Conservation (phyloP, 257 asterid genomes). For the Anisodus acutangulus region DNA sequence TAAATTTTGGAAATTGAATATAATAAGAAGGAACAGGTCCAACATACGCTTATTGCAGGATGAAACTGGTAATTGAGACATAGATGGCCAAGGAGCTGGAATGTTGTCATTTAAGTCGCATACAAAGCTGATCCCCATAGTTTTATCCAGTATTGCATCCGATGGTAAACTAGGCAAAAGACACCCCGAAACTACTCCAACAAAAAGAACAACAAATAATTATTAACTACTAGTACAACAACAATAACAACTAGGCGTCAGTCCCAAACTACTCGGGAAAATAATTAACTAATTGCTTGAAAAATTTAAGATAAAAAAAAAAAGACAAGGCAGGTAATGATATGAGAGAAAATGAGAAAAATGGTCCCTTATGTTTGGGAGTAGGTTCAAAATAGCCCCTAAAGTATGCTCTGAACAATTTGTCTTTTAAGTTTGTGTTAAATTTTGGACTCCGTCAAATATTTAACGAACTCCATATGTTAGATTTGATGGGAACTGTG, state of each 20-base stretch:
- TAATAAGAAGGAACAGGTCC: not conserved
- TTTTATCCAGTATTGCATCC: slow-evolving; percentile 72
- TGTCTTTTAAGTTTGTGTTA: too few species aligned
- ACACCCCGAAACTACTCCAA: slow-evolving; percentile 76
- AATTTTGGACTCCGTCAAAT: too few species aligned
- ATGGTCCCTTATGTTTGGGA: too few species aligned
- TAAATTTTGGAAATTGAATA: not conserved
- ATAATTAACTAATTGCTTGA: not conserved
- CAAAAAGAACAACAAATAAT: slow-evolving; percentile 25
- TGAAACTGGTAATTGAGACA: slow-evolving; percentile 64
- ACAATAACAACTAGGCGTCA: not conserved
- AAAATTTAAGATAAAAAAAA: not conserved
- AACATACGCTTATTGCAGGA: slow-evolving; percentile 87
- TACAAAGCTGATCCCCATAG: slow-evolving; percentile 78
- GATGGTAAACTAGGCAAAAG: slow-evolving; percentile 96
- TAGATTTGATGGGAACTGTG: too few species aligned
- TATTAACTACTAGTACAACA: not conserved
- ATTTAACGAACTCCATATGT: too few species aligned
- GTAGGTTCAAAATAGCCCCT: too few species aligned
- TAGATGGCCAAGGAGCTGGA: slow-evolving; percentile 98
- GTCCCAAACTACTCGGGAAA: not conserved
- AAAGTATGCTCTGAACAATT: too few species aligned
- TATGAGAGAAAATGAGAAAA: too few species aligned
- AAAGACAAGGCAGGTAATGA: not conserved
- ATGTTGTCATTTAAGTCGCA: slow-evolving; percentile 96